A percentile compares a stretch with the other conserved stretches of the same genome.
These are phyloP conservation scores for Drechslera avenae DNA, from an alignment of 2,329 filamentous ascomycete genomes.

Conservation along the genomic window DNA sequence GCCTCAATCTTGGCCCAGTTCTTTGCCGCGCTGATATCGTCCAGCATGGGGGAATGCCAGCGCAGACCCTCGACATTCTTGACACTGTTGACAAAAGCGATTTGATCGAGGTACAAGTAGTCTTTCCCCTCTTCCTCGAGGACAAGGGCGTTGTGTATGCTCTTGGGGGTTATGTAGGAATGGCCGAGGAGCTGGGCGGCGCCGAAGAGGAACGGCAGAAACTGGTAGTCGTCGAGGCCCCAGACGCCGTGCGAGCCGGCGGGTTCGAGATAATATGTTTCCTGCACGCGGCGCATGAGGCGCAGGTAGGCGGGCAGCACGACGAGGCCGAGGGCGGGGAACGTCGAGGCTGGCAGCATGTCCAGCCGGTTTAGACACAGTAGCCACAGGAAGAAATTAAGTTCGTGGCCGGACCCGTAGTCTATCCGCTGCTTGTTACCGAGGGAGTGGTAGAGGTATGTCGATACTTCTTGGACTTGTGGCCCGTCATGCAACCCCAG, in stretches of 20 bases:
- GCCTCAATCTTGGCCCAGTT: slow-evolving; percentile 91
- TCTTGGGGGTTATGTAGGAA: slow-evolving; percentile 55
- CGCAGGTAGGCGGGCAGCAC: slow-evolving; percentile 83
- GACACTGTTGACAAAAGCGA: slow-evolving; percentile 91
- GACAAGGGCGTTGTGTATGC: slow-evolving; percentile 84
- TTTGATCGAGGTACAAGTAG: slow-evolving; percentile 90
- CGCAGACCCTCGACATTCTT: slow-evolving; percentile 93
- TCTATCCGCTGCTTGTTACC: slow-evolving; percentile 83
- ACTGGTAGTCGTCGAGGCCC: slow-evolving; percentile 60
- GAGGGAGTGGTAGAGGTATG: slow-evolving; percentile 82
- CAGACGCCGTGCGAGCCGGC: slow-evolving; percentile 59
- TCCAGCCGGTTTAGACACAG: slow-evolving; percentile 86
- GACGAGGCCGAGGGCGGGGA: slow-evolving; percentile 73
- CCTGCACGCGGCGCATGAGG: slow-evolving; percentile 87
- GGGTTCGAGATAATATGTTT: slow-evolving; percentile 94
- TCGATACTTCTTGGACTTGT: slow-evolving; percentile 72
- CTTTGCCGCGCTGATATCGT: slow-evolving; percentile 91
- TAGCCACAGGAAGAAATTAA: slow-evolving; percentile 96
- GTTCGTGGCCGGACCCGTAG: slow-evolving; percentile 95
- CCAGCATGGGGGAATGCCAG: slow-evolving; percentile 98
- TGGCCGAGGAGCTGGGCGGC: slow-evolving; percentile 69
- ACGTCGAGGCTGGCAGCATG: slow-evolving; percentile 67
- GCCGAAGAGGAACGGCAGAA: slow-evolving; percentile 59
- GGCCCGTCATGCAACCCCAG: slow-evolving; percentile 59
- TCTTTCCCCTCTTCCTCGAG: slow-evolving; percentile 84